Percentiles rank a stretch among this genome's conserved stretches.
These are phyloP conservation scores for Nyctanthes arbortristis DNA, from an alignment of 257 asterid species.

Conservation along the genomic window DNA sequence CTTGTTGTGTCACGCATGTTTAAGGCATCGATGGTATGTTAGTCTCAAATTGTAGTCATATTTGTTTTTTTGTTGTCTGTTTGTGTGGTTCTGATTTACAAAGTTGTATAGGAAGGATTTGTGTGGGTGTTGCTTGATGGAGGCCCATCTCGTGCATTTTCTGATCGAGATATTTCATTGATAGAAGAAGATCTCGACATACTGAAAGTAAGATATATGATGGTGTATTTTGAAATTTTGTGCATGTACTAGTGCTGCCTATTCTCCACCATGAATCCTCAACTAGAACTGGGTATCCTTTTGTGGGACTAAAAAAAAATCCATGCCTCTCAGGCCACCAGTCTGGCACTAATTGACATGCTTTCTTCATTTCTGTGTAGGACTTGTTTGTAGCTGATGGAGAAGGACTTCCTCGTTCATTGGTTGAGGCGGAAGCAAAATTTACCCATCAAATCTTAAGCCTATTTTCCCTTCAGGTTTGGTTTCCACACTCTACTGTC, in stretches of 20 bases:
- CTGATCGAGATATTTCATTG: slow-evolving; percentile 67
- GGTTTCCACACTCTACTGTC: slow-evolving; percentile 18
- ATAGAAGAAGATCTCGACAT: slow-evolving; percentile 85
- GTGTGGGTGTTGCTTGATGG: slow-evolving; percentile 95
- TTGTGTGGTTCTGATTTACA: slow-evolving; percentile 32
- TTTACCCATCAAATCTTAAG: slow-evolving; percentile 65
- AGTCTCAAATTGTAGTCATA: slow-evolving; percentile 16
- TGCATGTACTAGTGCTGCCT: too few relatives aligned
- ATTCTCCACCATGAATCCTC: too few relatives aligned
- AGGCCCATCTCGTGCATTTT: slow-evolving; percentile 92
- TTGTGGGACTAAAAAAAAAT: too few relatives aligned
- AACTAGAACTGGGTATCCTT: too few relatives aligned
- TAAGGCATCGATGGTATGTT: slow-evolving; percentile 76
- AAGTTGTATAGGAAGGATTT: slow-evolving; percentile 80
- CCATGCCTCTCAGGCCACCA: too few relatives aligned
- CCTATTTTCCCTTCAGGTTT: slow-evolving; percentile 78
- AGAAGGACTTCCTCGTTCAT: slow-evolving; percentile 94
- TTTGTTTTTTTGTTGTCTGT: slow-evolving; percentile 10
- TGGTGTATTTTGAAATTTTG: slow-evolving; percentile 1
- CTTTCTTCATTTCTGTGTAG: slow-evolving; percentile 44
- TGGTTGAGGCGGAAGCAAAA: slow-evolving; percentile 84
- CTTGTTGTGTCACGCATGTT: slow-evolving; percentile 75
- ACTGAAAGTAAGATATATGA: slow-evolving; percentile 57
- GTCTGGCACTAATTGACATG: slow-evolving; percentile 6
- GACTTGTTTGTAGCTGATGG: slow-evolving; percentile 97